phyloP scores from a whole-genome alignment of 73 alveolate species.

The Symbiodinium natans region DNA sequence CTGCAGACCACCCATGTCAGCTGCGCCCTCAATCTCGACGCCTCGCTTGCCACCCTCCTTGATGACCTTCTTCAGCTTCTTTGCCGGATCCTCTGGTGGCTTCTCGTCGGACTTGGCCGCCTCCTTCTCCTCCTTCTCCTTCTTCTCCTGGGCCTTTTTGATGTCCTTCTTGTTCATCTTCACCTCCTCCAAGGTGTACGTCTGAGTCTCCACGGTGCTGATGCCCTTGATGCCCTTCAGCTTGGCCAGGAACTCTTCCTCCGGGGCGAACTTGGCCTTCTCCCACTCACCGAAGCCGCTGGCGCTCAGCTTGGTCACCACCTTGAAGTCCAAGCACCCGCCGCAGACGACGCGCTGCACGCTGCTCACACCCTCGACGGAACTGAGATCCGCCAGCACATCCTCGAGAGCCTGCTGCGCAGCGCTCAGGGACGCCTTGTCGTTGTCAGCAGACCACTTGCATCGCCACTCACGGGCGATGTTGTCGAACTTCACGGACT shows the following conservation, averaged over 20 bases:
- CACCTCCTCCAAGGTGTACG: slow-evolving; percentile 89
- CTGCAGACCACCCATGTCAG: slow-evolving; percentile 92
- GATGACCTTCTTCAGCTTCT: too few species aligned
- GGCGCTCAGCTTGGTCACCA: slow-evolving; percentile 57
- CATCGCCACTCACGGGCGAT: slow-evolving; percentile 94
- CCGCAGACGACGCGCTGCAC: slow-evolving; percentile 93
- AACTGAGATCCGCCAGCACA: slow-evolving; percentile 82
- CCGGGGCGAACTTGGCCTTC: slow-evolving; percentile 82
- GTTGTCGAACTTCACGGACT: slow-evolving; percentile 90
- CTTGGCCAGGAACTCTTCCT: slow-evolving; percentile 46
- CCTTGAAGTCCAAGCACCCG: slow-evolving; percentile 91
- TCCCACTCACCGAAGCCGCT: slow-evolving; percentile 83
- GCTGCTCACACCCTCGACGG: slow-evolving; percentile 69
- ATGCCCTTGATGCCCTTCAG: slow-evolving; percentile 80
- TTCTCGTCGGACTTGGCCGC: too few species aligned
- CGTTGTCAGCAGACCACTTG: slow-evolving; percentile 88
- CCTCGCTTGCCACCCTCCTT: slow-evolving; percentile 94
- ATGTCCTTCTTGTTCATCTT: slow-evolving; percentile 93
- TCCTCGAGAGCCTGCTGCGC: slow-evolving; percentile 56
- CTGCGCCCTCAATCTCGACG: slow-evolving; percentile 84
- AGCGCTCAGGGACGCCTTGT: slow-evolving; percentile 81
- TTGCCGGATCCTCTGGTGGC: too few species aligned
- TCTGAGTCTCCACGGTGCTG: slow-evolving; percentile 88
- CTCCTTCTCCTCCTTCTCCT: too few species aligned
- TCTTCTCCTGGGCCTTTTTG: slow-evolving; percentile 93